phyloP scores from a whole-genome alignment of 1,284 basidiomycete genomes.

The Paramarasmius palmivorus region DNA sequence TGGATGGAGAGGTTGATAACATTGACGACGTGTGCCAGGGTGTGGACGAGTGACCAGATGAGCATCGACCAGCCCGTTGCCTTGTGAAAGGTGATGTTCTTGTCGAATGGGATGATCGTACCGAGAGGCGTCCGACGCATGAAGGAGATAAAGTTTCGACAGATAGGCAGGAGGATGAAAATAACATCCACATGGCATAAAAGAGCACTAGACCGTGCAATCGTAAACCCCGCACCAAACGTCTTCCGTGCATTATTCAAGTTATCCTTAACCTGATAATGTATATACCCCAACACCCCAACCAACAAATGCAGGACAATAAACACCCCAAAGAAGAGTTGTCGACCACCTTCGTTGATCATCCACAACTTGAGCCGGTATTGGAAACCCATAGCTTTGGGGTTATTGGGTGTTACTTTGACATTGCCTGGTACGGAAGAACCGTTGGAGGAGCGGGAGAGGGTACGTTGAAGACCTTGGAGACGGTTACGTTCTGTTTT shows the following conservation, averaged over 20 bases:
- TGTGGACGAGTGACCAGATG: slow-evolving; percentile 74
- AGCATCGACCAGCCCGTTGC: slow-evolving; percentile 87
- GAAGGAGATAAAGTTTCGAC: slow-evolving; percentile 87
- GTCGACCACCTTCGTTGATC: slow-evolving; percentile 85
- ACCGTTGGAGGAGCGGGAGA: slow-evolving; percentile 35
- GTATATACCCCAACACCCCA: slow-evolving; percentile 69
- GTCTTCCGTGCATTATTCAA: slow-evolving; percentile 55
- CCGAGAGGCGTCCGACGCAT: slow-evolving; percentile 82
- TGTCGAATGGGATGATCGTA: slow-evolving; percentile 86
- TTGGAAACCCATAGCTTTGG: slow-evolving; percentile 33
- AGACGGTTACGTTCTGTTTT: slow-evolving; percentile 25
- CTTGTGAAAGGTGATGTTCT: slow-evolving; percentile 88
- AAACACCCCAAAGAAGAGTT: slow-evolving; percentile 77
- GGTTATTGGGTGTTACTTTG: not conserved
- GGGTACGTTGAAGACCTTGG: slow-evolving; percentile 37
- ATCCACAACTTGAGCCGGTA: slow-evolving; percentile 74
- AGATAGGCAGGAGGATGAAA: slow-evolving; percentile 89
- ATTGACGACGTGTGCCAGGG: slow-evolving; percentile 80
- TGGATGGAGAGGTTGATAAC: slow-evolving; percentile 69
- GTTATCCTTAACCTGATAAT: slow-evolving; percentile 81
- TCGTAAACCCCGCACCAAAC: slow-evolving; percentile 76
- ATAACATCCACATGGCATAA: slow-evolving; percentile 88
- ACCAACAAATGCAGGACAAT: slow-evolving; percentile 78
- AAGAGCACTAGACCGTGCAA: slow-evolving; percentile 82
- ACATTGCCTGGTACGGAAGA: slow-evolving; percentile 27